These are phyloP conservation scores for Penicillium lagena DNA, from an alignment of 495 filamentous ascomycete species.

Conservation along the genomic window DNA sequence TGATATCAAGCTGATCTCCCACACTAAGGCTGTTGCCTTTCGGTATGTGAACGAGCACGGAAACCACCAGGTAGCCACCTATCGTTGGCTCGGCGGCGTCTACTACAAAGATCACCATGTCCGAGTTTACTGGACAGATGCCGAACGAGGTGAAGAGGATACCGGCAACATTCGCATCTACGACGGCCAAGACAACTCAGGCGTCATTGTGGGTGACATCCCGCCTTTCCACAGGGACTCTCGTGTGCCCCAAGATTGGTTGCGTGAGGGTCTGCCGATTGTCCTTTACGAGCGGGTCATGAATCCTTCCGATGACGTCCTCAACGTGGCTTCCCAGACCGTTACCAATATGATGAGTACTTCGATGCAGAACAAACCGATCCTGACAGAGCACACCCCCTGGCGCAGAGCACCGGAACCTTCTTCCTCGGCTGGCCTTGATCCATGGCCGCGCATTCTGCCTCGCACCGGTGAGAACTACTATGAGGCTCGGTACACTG, in stretches of 20 bases:
- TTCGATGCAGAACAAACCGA: not conserved
- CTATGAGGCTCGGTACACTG: not conserved
- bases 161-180: slow-evolving; percentile 17
- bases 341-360: not conserved
- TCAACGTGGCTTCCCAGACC: slow-evolving; percentile 3
- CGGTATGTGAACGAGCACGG: slow-evolving; percentile 13
- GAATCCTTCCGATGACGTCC: slow-evolving; percentile 13
- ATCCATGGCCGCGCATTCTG: slow-evolving; percentile 2
- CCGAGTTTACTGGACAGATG: slow-evolving; percentile 31
- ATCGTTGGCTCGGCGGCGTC: slow-evolving; percentile 41
- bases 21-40: slow-evolving; percentile 25
- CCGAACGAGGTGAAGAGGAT: slow-evolving; percentile 17
- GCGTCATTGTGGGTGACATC: slow-evolving; percentile 21
- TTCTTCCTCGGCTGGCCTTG: not conserved
- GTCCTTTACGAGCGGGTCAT: slow-evolving; percentile 32
- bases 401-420: not conserved
- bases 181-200: slow-evolving; percentile 17
- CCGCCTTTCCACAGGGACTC: slow-evolving; percentile 4
- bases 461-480: slow-evolving; percentile 1
- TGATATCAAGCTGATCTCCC: slow-evolving; percentile 6
- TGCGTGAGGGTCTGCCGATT: slow-evolving; percentile 13
- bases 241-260: slow-evolving; percentile 21
- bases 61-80: slow-evolving; percentile 7
- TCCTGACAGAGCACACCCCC: not conserved
- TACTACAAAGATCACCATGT: slow-evolving; percentile 17